Percentiles rank a stretch among this genome's conserved stretches.
These are phyloP conservation scores for Fraxinus baroniana DNA, from an alignment of 305 asterid species.

Conservation along the genomic window DNA sequence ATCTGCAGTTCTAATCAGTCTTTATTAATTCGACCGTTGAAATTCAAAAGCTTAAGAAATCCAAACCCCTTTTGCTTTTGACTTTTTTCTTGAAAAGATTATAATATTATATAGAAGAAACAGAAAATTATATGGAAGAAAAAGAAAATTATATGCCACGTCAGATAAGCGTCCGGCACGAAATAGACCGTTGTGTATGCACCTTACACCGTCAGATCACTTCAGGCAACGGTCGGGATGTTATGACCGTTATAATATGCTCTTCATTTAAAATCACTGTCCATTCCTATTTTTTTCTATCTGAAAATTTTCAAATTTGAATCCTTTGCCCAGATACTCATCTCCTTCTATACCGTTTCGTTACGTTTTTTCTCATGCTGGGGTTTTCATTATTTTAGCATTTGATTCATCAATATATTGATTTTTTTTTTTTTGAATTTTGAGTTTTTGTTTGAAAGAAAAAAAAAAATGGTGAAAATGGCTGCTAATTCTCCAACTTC, in stretches of 20 bases:
- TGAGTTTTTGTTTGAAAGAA: neutral
- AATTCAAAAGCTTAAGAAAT: slow-evolving; percentile 25
- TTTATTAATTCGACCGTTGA: slow-evolving; percentile 63
- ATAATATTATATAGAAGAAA: neutral
- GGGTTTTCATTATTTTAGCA: neutral
- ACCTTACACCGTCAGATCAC: slow-evolving; percentile 40
- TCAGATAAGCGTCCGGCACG: slow-evolving; percentile 21
- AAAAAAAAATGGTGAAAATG: slow-evolving; percentile 53
- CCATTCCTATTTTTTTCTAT: neutral
- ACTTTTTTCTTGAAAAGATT: slow-evolving; percentile 21
- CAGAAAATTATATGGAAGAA: neutral
- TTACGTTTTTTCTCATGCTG: neutral
- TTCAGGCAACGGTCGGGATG: slow-evolving; percentile 34
- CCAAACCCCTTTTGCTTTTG: neutral
- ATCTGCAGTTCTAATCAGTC: slow-evolving; percentile 2
- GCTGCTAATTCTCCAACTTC: slow-evolving; percentile 56
- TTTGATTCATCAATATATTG: slow-evolving; percentile 19
- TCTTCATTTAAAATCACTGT: slow-evolving; percentile 23
- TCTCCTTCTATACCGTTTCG: slow-evolving; percentile 1
- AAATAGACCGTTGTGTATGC: slow-evolving; percentile 38
- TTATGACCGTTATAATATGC: slow-evolving; percentile 63
- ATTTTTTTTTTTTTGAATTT: neutral
- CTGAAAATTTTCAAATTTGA: slow-evolving; percentile 27
- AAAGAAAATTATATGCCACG: slow-evolving; percentile 20
- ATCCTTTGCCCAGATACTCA: slow-evolving; percentile 18